Evolutionary conservation across 2,329 filamentous ascomycete genomes (phyloP).

Genomic region (Penicillium frequentans): DNA sequence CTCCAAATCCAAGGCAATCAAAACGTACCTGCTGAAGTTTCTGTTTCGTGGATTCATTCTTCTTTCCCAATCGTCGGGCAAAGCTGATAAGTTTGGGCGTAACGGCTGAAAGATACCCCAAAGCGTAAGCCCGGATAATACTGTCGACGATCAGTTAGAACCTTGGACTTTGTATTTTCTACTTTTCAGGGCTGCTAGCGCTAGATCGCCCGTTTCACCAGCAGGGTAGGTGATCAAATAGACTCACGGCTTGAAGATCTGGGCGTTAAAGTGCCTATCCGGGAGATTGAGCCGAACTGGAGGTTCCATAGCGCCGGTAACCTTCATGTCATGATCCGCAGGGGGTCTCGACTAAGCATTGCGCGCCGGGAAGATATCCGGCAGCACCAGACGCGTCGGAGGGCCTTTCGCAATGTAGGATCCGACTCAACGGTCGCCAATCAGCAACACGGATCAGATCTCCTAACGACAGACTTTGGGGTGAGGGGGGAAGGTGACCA

Average conservation of each 20-base stretch:
- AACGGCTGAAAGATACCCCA: constrained; percentile 51
- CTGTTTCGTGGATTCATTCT: constrained; percentile 32
- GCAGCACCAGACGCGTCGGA: neutral
- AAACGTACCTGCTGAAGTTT: constrained; percentile 39
- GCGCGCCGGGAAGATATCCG: constrained; percentile 10
- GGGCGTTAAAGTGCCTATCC: constrained; percentile 22
- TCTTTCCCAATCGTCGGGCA: constrained; percentile 34
- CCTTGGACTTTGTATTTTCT: neutral
- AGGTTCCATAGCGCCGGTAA: constrained; percentile 28
- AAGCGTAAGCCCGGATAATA: constrained; percentile 47
- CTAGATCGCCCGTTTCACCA: constrained; percentile 3
- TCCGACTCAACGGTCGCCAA: constrained; percentile 15
- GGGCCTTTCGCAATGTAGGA: neutral
- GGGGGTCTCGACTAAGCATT: constrained; percentile 17
- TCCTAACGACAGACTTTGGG: neutral
- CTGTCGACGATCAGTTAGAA: constrained; percentile 23
- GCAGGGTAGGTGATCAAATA: constrained; percentile 8
- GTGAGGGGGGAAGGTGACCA: constrained; percentile 6
- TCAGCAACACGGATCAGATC: constrained; percentile 2
- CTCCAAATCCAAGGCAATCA: neutral
- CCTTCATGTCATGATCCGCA: constrained; percentile 27
- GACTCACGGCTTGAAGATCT: constrained; percentile 37
- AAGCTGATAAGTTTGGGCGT: constrained; percentile 47
- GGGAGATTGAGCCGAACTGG: constrained; percentile 19
- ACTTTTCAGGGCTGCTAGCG: neutral